Evolutionary conservation across 2,329 filamentous ascomycete species (phyloP).

Genomic region (Botrytis aclada): DNA sequence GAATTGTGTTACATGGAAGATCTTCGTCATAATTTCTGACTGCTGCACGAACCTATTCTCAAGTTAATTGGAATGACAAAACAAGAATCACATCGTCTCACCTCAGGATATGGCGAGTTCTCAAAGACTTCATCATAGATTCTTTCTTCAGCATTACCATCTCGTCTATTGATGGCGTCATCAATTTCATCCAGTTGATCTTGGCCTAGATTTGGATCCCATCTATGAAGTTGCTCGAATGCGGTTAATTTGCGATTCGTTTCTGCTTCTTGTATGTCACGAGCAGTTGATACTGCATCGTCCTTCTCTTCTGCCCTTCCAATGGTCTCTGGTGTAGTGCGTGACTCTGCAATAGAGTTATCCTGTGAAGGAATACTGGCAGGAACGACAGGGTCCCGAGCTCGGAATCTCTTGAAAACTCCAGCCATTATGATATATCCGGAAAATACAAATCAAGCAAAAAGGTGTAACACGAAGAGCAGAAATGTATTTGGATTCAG

Average conservation of each 20-base stretch:
- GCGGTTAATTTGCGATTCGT: conserved; percentile 22
- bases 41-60: conserved; percentile 23
- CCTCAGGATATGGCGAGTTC: conserved; percentile 25
- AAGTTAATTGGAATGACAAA: not conserved
- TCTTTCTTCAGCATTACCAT: conserved; percentile 20
- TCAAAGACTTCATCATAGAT: conserved; percentile 26
- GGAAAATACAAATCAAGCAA: not conserved
- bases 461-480: not conserved
- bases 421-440: not conserved
- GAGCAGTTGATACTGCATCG: conserved; percentile 11
- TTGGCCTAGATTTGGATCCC: conserved; percentile 24
- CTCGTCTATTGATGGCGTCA: conserved; percentile 23
- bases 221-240: conserved; percentile 24
- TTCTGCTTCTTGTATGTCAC: conserved; percentile 20
- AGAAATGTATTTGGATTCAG: not conserved
- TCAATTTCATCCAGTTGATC: conserved; percentile 25
- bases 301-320: conserved; percentile 16
- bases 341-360: not conserved
- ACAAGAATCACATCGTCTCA: not conserved
- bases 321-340: not conserved
- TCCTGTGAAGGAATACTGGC: not conserved
- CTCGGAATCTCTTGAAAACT: not conserved
- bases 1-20: conserved; percentile 62
- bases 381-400: not conserved
- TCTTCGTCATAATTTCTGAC: conserved; percentile 52